Conservation (phyloP, 108 stramenopile genomes). For the Asterionellopsis glacialis region DNA sequence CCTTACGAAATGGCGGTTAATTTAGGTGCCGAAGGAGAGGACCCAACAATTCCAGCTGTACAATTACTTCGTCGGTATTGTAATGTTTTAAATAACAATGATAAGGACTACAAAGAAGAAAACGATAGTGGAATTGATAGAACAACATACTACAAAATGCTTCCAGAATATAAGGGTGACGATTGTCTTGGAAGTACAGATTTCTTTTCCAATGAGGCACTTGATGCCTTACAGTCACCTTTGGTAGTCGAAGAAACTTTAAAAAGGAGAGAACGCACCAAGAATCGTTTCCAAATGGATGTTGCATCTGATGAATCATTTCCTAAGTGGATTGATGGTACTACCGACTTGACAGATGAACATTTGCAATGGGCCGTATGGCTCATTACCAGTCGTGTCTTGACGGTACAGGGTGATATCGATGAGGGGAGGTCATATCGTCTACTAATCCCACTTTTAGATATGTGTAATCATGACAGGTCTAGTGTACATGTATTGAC, state of each 20-base stretch:
- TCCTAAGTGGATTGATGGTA: slow-evolving; percentile 52
- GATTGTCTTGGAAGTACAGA: slow-evolving; percentile 70
- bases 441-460: slow-evolving; percentile 68
- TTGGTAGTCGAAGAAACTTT: slow-evolving; percentile 55
- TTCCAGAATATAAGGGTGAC: slow-evolving; percentile 44
- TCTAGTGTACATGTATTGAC: slow-evolving; percentile 60
- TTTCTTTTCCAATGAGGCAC: slow-evolving; percentile 55
- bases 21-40: slow-evolving; percentile 57
- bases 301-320: slow-evolving; percentile 35
- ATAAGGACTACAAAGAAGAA: neutral
- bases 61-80: slow-evolving; percentile 58
- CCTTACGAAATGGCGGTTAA: slow-evolving; percentile 72
- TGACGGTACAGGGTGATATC: slow-evolving; percentile 60
- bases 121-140: slow-evolving; percentile 2
- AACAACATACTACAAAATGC: slow-evolving; percentile 54
- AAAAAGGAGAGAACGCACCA: slow-evolving; percentile 26
- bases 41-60: slow-evolving; percentile 64
- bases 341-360: slow-evolving; percentile 21
- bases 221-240: slow-evolving; percentile 61
- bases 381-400: slow-evolving; percentile 62
- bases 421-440: slow-evolving; percentile 43
- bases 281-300: slow-evolving; percentile 49
- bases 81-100: neutral
- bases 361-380: slow-evolving; percentile 68
- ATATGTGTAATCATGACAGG: slow-evolving; percentile 84